Percentiles rank a stretch among this genome's conserved stretches.
These are phyloP conservation scores for Paracamarosporium sp. DNA, from an alignment of 2,329 filamentous ascomycete species.

Conservation along the genomic window DNA sequence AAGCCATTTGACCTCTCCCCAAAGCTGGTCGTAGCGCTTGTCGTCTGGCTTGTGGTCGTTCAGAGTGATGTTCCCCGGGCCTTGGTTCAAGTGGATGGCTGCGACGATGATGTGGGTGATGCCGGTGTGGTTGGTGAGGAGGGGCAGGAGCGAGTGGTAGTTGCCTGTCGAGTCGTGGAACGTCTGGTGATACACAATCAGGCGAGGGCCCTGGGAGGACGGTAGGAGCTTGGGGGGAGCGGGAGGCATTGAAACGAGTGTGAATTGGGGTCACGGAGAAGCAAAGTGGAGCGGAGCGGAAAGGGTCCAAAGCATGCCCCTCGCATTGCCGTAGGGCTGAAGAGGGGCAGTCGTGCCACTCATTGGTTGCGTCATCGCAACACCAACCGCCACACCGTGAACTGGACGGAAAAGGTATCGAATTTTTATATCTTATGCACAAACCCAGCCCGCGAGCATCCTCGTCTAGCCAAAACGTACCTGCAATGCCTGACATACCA, in stretches of 20 bases:
- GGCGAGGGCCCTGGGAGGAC: constrained; percentile 44
- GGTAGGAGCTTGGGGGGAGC: constrained; percentile 41
- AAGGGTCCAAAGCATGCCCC: constrained; percentile 11
- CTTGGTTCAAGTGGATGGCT: constrained; percentile 80
- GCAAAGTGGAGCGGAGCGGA: constrained; percentile 6
- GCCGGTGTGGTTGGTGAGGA: constrained; percentile 65
- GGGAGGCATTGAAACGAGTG: constrained; percentile 34
- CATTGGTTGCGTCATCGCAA: constrained; percentile 30
- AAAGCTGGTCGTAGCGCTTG: constrained; percentile 72
- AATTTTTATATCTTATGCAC: not conserved
- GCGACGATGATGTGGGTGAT: constrained; percentile 86
- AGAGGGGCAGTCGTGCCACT: constrained; percentile 22
- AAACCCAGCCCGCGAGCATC: not conserved
- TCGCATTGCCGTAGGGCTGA: constrained; percentile 32
- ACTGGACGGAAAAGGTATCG: not conserved
- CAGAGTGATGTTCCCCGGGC: constrained; percentile 72
- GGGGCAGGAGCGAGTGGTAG: constrained; percentile 67
- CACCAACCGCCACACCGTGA: constrained; percentile 14
- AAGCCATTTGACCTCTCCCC: constrained; percentile 76
- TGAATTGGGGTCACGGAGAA: not conserved
- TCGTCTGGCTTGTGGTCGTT: constrained; percentile 80
- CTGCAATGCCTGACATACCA: constrained; percentile 2
- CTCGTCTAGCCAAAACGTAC: constrained; percentile 5
- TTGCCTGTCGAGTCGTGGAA: constrained; percentile 62
- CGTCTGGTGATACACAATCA: constrained; percentile 70